Evolutionary conservation across 345 rosid species (phyloP).

Genomic region (Brassica nigra): DNA sequence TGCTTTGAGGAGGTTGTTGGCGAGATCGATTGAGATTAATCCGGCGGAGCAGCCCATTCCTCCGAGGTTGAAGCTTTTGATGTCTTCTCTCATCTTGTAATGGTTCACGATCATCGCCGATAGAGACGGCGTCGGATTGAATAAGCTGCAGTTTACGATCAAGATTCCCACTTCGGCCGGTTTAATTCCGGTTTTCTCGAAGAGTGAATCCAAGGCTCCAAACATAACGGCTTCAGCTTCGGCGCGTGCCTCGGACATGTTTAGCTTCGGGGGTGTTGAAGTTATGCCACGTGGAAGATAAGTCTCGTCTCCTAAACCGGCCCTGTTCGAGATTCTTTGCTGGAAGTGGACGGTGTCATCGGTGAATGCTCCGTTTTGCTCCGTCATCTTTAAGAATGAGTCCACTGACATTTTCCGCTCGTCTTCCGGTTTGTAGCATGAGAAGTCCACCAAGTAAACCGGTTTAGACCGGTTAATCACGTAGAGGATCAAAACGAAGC

Average conservation of each 20-base stretch:
- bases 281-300: constrained; percentile 68
- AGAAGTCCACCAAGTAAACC: constrained; percentile 70
- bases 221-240: constrained; percentile 82
- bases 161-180: constrained; percentile 64
- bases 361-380: constrained; percentile 52
- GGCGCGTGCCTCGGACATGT: constrained; percentile 70
- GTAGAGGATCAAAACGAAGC: constrained; percentile 53
- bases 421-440: constrained; percentile 72
- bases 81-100: constrained; percentile 66
- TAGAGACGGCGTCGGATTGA: constrained; percentile 80
- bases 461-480: constrained; percentile 64
- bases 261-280: constrained; percentile 60
- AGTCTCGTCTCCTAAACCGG: constrained; percentile 79
- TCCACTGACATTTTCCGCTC: constrained; percentile 56
- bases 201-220: constrained; percentile 63
- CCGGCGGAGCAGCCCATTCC: constrained; percentile 99
- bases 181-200: constrained; percentile 58
- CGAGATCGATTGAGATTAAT: constrained; percentile 73
- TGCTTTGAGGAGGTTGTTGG: constrained; percentile 68
- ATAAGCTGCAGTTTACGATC: constrained; percentile 83
- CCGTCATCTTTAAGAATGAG: constrained; percentile 63
- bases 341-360: constrained; percentile 64
- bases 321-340: constrained; percentile 56
- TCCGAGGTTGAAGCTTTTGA: constrained; percentile 79
- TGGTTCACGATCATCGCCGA: constrained; percentile 79